Evolutionary conservation across 805 yeast species (phyloP).

Genomic region (Candida methanosorbosa): DNA sequence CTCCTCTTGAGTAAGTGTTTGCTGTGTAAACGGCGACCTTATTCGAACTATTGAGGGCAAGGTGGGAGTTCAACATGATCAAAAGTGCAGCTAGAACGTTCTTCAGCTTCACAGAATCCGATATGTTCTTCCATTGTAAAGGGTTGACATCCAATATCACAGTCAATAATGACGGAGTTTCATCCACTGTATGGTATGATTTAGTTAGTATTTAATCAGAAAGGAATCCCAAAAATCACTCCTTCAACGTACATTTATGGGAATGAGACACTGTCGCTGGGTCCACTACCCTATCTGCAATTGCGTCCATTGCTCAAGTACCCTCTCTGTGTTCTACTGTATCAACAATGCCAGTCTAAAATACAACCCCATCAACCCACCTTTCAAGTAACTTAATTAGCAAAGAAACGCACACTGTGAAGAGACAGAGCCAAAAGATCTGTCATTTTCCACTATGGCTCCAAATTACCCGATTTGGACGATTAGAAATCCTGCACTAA

Average conservation of each 20-base stretch:
- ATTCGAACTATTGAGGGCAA: conserved; percentile 78
- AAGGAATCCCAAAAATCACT: not conserved
- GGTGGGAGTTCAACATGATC: conserved; percentile 79
- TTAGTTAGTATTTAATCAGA: conserved; percentile 1
- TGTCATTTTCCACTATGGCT: too few relatives aligned
- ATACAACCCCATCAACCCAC: too few relatives aligned
- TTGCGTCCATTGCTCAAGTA: conserved; percentile 73
- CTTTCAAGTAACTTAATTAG: too few relatives aligned
- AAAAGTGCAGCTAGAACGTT: conserved; percentile 58
- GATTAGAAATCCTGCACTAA: too few relatives aligned
- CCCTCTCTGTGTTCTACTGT: too few relatives aligned
- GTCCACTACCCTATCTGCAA: conserved; percentile 48
- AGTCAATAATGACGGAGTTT: conserved; percentile 70
- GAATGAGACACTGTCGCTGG: conserved; percentile 15
- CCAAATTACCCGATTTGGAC: too few relatives aligned
- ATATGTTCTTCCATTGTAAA: conserved; percentile 46
- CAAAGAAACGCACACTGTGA: too few relatives aligned
- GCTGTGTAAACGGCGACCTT: conserved; percentile 75
- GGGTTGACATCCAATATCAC: conserved; percentile 77
- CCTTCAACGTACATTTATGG: conserved; percentile 27
- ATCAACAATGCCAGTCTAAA: too few relatives aligned
- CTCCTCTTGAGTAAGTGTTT: conserved; percentile 48
- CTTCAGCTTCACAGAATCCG: conserved; percentile 41
- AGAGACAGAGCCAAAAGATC: too few relatives aligned
- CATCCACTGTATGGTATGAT: conserved; percentile 31